Evolutionary conservation across 1,284 basidiomycete species (phyloP).

Genomic region (Trametes versicolor): DNA sequence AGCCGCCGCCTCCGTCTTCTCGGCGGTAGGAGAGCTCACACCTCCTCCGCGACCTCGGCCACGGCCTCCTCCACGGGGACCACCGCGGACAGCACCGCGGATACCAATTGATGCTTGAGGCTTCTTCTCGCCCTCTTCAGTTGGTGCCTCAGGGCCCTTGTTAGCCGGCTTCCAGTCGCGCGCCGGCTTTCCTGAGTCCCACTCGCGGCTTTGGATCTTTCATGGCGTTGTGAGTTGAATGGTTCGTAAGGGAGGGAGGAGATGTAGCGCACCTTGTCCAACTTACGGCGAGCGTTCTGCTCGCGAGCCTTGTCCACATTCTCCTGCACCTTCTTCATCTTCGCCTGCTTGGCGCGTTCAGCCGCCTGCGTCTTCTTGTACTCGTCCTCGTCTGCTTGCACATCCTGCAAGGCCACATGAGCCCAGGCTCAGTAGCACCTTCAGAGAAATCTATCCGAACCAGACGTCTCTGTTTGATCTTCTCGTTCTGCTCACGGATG

Average conservation of each 20-base stretch:
- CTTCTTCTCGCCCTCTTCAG: constrained; percentile 31
- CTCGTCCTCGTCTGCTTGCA: constrained; percentile 81
- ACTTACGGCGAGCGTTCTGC: constrained; percentile 78
- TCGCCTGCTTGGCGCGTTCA: constrained; percentile 63
- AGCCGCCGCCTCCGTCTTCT: constrained; percentile 27
- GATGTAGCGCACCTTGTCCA: constrained; percentile 64
- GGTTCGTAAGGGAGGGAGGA: too few relatives aligned
- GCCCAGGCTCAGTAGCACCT: constrained; percentile 13
- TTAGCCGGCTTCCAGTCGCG: constrained; percentile 52
- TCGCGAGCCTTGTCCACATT: constrained; percentile 73
- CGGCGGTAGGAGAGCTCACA: constrained; percentile 25
- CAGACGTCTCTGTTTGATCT: constrained; percentile 79
- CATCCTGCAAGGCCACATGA: constrained; percentile 57
- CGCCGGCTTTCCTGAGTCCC: constrained; percentile 79
- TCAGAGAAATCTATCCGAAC: constrained; percentile 48
- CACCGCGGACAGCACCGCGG: constrained; percentile 42
- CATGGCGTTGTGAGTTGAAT: background rate
- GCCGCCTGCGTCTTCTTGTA: constrained; percentile 73
- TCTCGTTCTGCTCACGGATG: constrained; percentile 82
- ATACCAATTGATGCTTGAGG: constrained; percentile 38
- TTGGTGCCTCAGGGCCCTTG: constrained; percentile 30
- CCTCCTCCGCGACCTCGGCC: constrained; percentile 41
- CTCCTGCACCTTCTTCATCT: constrained; percentile 71
- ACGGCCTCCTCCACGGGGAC: constrained; percentile 38
- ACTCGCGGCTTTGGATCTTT: constrained; percentile 72